These are phyloP conservation scores for Blastobotrys serpentis DNA, from an alignment of 1,139 yeast genomes.

Conservation along the genomic window DNA sequence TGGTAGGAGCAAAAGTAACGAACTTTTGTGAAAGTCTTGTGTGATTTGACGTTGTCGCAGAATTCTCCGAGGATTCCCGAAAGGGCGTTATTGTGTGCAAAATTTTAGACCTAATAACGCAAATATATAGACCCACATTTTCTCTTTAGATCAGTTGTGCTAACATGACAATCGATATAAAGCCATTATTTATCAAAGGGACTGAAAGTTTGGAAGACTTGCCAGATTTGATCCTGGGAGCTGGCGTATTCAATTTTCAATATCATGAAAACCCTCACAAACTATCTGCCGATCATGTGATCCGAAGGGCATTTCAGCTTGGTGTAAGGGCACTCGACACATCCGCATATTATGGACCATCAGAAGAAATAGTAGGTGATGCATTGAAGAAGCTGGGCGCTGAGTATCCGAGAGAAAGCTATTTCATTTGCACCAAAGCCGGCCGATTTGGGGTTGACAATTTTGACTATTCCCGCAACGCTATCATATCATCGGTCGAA, in stretches of 20 bases:
- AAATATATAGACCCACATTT: background rate
- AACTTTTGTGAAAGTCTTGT: no score
- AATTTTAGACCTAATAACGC: background rate
- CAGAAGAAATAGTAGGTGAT: conserved; percentile 70
- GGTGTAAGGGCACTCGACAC: conserved; percentile 85
- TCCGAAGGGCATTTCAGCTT: conserved; percentile 56
- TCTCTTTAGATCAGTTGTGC: background rate
- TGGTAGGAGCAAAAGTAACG: no score
- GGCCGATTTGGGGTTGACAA: conserved; percentile 68
- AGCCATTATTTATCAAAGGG: conserved; percentile 6
- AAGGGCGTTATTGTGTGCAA: background rate
- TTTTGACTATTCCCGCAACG: conserved; percentile 68
- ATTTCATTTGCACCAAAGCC: conserved; percentile 80
- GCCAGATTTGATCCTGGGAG: conserved; percentile 74
- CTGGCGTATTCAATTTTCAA: conserved; percentile 80
- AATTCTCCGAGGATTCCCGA: background rate
- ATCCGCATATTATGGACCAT: conserved; percentile 90
- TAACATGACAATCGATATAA: conserved; percentile 8
- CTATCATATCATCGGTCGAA: conserved; percentile 60
- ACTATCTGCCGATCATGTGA: conserved; percentile 56
- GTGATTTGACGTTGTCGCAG: no score
- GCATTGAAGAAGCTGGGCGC: conserved; percentile 50
- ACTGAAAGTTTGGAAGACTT: conserved; percentile 25
- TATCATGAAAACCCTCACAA: conserved; percentile 65
- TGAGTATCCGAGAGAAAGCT: conserved; percentile 57